Evolutionary conservation across 2,329 filamentous ascomycete species (phyloP), one percentile per base, ranked within the genome.

Genomic region (Botryotinia narcissicola): DNA sequence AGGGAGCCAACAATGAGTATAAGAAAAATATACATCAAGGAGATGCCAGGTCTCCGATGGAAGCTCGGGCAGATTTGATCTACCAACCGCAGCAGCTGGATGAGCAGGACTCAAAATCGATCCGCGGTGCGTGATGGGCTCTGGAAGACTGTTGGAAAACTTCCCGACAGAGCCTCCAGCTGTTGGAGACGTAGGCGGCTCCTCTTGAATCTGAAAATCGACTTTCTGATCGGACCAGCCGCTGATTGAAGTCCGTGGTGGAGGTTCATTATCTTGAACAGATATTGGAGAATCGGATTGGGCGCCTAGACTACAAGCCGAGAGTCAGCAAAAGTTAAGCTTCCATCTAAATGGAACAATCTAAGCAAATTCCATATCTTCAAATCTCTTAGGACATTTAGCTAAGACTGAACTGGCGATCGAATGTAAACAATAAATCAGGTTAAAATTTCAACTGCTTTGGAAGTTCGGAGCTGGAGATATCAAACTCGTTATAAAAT

Each of bases 1-100:
- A 0, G 92, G 92, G 40, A 95, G 85, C 92, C 92, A 95, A 71
- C 87, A 89, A 80, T 94, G 91, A 0, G 90, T 93, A 77, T 93
- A 93, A 1, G 91, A 88, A 74, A 93, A 92, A 80, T 93, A 94
- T 7, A 92, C 86, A 76, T 94, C 91, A 57, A 94, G 83, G 6
- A 94, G 84, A 73, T 79, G 77, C 80, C 80, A 81, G 1, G 80
- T 79, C 37, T 80, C 79, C 7, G 79, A 78, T 25, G 80, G 80
- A 25, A 81, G 75, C 32, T 79, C 78, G 37, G 78, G 77, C 29
- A 77, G 35, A 12, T 72, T 72, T 18, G 70, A 25, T 35, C 14
- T 67, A 40, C 74, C 73, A 54, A 62, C 59, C n/a, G 71, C 59
- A 46, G 20, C 63, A 73, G 67, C 40, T 29, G 64, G 61, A 32